Conservation (phyloP, 306 rosid species). For the Cicer yamashitae region DNA sequence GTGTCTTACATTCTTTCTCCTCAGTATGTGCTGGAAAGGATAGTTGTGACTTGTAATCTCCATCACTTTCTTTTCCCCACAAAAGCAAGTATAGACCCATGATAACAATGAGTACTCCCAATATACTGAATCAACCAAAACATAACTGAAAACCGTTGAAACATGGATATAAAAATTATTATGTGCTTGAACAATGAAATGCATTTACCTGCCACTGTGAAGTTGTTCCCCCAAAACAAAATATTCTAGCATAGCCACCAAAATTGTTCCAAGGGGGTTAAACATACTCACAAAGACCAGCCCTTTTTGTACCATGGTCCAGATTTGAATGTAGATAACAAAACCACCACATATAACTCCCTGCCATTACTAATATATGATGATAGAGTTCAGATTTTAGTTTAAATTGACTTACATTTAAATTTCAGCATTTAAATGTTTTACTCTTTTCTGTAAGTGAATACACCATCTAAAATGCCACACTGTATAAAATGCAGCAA, state of each 20-base stretch:
- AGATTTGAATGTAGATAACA: slow-evolving; percentile 46
- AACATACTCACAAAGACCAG: slow-evolving; percentile 55
- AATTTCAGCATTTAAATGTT: slow-evolving; percentile 29
- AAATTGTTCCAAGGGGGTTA: slow-evolving; percentile 46
- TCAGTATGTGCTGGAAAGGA: slow-evolving; percentile 30
- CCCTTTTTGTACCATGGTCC: slow-evolving; percentile 48
- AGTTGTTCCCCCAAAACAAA: slow-evolving; percentile 52
- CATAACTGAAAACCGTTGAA: slow-evolving; percentile 6
- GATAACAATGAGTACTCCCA: slow-evolving; percentile 54
- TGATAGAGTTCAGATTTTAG: not conserved
- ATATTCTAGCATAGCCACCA: slow-evolving; percentile 50
- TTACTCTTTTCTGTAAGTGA: not conserved
- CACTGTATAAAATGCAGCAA: slow-evolving; percentile 45
- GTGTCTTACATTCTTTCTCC: slow-evolving; percentile 36
- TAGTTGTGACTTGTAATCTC: slow-evolving; percentile 36
- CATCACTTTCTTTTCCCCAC: slow-evolving; percentile 57
- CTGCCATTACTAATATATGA: slow-evolving; percentile 29
- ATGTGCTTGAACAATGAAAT: slow-evolving; percentile 12
- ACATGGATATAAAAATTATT: not conserved
- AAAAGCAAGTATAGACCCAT: slow-evolving; percentile 51
- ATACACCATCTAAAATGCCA: slow-evolving; percentile 24
- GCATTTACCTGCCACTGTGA: slow-evolving; percentile 51
- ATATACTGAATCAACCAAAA: slow-evolving; percentile 46
- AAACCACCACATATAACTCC: slow-evolving; percentile 46
- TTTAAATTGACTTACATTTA: not conserved